phyloP scores from a whole-genome alignment of 768 basidiomycete genomes.

The Lentinula guzmanii region DNA sequence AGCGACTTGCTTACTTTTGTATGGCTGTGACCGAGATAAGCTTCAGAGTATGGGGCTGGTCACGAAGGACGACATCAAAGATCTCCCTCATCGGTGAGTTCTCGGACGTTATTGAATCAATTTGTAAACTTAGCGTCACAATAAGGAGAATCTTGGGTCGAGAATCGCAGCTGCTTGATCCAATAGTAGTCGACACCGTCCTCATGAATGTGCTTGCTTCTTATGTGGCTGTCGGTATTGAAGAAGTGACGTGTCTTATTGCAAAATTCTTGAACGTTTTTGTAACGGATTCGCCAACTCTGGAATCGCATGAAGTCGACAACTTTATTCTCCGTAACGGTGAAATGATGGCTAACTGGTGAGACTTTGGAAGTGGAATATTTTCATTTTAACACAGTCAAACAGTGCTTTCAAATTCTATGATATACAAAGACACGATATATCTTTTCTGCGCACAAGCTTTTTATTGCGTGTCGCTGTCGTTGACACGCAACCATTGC shows the following conservation, averaged over 20 bases:
- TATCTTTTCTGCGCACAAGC: constrained; percentile 46
- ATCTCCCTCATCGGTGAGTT: constrained; percentile 54
- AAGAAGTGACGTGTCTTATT: constrained; percentile 45
- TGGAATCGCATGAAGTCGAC: constrained; percentile 65
- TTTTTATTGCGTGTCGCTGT: constrained; percentile 55
- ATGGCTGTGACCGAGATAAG: constrained; percentile 54
- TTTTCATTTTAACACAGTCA: constrained; percentile 1
- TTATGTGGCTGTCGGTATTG: constrained; percentile 42
- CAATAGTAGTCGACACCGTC: constrained; percentile 53
- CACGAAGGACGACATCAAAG: constrained; percentile 36
- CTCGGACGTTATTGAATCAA: not conserved
- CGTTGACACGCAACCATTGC: constrained; percentile 60
- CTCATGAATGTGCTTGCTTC: constrained; percentile 48
- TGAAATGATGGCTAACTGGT: constrained; percentile 55
- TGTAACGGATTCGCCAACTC: constrained; percentile 48
- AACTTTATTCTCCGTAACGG: constrained; percentile 68
- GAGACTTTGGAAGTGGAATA: constrained; percentile 9
- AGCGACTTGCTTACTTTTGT: constrained; percentile 54
- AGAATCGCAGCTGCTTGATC: constrained; percentile 40
- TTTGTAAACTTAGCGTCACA: not conserved
- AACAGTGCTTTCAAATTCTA: constrained; percentile 66
- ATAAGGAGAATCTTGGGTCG: constrained; percentile 45
- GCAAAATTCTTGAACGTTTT: constrained; percentile 63
- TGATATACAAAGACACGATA: constrained; percentile 48
- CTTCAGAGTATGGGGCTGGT: constrained; percentile 44